phyloP scores from a whole-genome alignment of 2,329 filamentous ascomycete species.

The Xylaria sp. region DNA sequence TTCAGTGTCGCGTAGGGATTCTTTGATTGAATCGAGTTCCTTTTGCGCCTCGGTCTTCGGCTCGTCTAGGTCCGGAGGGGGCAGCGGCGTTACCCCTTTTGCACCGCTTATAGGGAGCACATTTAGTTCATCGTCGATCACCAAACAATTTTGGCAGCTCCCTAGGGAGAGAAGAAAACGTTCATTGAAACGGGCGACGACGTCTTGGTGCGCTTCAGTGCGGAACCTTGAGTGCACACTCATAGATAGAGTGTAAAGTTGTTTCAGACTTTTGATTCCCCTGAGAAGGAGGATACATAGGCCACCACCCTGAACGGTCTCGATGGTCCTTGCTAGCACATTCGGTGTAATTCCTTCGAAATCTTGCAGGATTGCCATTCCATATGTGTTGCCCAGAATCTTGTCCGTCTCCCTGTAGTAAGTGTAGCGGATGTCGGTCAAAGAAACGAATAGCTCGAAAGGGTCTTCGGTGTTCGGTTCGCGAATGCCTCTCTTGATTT shows the following conservation, averaged over 20 bases:
- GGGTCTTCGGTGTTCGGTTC: conserved; percentile 88
- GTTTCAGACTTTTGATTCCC: conserved; percentile 96
- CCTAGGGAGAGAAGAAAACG: conserved; percentile 94
- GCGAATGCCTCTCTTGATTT: conserved; percentile 92
- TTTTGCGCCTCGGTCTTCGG: conserved; percentile 75
- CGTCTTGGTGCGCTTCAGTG: conserved; percentile 94
- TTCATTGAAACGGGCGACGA: conserved; percentile 96
- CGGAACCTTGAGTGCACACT: conserved; percentile 96
- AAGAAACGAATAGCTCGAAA: conserved; percentile 36
- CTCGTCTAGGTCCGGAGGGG: conserved; percentile 78
- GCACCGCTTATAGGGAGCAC: conserved; percentile 96
- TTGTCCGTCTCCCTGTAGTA: conserved; percentile 99
- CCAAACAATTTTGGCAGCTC: conserved; percentile 92
- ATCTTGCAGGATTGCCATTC: conserved; percentile 98
- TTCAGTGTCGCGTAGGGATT: conserved; percentile 83
- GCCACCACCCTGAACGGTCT: conserved; percentile 97
- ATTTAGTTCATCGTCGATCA: conserved; percentile 97
- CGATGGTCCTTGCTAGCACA: conserved; percentile 89
- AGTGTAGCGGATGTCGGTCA: conserved; percentile 78
- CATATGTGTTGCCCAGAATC: conserved; percentile 78
- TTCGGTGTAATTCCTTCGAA: conserved; percentile 99
- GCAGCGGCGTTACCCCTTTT: conserved; percentile 85
- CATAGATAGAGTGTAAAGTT: conserved; percentile 97
- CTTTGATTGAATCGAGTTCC: conserved; percentile 88
- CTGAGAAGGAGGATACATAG: conserved; percentile 90